Percentiles rank a stretch among this genome's conserved stretches.
Evolutionary conservation across 1,139 yeast species (phyloP).

Genomic region (Petasospora fabianii): DNA sequence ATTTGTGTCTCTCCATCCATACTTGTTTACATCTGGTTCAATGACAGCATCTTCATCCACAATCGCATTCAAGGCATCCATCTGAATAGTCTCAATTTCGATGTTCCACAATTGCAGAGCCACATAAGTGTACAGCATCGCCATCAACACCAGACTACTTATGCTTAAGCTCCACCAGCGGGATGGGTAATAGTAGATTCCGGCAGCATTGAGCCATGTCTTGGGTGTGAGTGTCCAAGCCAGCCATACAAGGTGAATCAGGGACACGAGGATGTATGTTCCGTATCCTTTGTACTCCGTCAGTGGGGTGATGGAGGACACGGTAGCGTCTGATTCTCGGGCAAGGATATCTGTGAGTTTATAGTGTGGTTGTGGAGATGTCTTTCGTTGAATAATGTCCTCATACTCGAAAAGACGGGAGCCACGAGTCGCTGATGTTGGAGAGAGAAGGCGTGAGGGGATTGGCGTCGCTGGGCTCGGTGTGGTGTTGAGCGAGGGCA

Average conservation of each 20-base stretch:
- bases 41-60: constrained; percentile 65
- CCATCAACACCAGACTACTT: constrained; percentile 65
- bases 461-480: background rate
- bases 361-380: constrained; percentile 15
- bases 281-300: constrained; percentile 85
- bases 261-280: constrained; percentile 57
- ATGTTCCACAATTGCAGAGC: constrained; percentile 69
- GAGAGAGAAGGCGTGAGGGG: constrained; percentile 2
- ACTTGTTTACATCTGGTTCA: constrained; percentile 32
- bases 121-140: constrained; percentile 67
- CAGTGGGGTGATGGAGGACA: constrained; percentile 60
- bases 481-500: constrained; percentile 6
- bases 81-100: constrained; percentile 61
- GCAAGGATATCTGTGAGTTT: constrained; percentile 53
- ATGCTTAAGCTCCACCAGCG: constrained; percentile 84
- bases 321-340: constrained; percentile 71
- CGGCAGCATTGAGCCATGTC: constrained; percentile 43
- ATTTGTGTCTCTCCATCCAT: constrained; percentile 56
- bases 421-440: background rate
- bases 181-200: constrained; percentile 74
- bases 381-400: constrained; percentile 22
- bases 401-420: constrained; percentile 26
- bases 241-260: constrained; percentile 50
- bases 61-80: constrained; percentile 58
- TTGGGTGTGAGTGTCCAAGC: constrained; percentile 73